Conservation (phyloP, 305 asterid genomes). For the Lippia alba region DNA sequence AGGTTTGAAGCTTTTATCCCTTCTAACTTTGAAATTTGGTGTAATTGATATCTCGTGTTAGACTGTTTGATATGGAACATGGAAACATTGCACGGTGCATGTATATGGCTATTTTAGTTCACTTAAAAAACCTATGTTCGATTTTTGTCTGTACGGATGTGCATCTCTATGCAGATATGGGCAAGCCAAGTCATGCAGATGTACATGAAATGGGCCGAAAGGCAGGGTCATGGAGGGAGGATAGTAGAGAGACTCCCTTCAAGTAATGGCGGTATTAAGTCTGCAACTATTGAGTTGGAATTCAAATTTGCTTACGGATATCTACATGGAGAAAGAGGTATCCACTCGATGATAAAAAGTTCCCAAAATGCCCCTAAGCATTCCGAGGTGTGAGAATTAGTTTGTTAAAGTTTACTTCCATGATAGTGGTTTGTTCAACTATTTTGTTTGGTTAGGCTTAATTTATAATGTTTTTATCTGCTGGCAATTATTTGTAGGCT, state of each 20-base stretch:
- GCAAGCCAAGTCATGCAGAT: slow-evolving; percentile 56
- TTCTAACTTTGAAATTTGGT: slow-evolving; percentile 13
- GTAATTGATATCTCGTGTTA: slow-evolving; percentile 1
- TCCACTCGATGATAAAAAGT: slow-evolving; percentile 55
- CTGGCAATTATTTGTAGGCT: slow-evolving; percentile 45
- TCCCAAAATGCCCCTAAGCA: slow-evolving; percentile 36
- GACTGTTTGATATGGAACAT: not conserved
- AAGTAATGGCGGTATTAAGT: slow-evolving; percentile 49
- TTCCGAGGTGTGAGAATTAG: slow-evolving; percentile 51
- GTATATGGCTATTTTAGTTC: no score
- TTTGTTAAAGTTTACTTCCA: not conserved
- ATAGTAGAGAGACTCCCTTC: slow-evolving; percentile 63
- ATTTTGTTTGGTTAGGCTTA: not conserved
- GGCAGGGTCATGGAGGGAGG: slow-evolving; percentile 71
- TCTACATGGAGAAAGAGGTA: slow-evolving; percentile 78
- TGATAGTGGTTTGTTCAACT: no score
- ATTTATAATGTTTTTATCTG: not conserved
- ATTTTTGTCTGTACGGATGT: not conserved
- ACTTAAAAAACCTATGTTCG: not conserved
- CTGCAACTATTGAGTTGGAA: slow-evolving; percentile 71
- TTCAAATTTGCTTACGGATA: slow-evolving; percentile 70
- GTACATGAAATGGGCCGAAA: slow-evolving; percentile 85
- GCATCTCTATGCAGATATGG: slow-evolving; percentile 58
- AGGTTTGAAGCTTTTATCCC: slow-evolving; percentile 47
- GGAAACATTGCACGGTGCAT: not conserved